phyloP scores from a whole-genome alignment of 2,329 filamentous ascomycete species.

The Alternaria triticimaculans region DNA sequence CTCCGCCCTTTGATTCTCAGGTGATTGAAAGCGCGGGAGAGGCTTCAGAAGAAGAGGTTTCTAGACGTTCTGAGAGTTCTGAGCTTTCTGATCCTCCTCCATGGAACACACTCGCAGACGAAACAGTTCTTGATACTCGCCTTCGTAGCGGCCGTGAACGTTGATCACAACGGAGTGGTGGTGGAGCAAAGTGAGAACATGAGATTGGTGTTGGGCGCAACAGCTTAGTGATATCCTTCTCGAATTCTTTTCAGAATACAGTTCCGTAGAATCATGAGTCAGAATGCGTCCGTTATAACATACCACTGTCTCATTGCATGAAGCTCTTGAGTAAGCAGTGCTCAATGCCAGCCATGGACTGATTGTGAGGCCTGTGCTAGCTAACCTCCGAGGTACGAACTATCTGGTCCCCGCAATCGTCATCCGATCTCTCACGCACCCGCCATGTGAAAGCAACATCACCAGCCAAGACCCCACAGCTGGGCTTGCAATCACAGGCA shows the following conservation, averaged over 20 bases:
- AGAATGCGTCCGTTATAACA: not conserved
- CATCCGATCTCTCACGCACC: conserved; percentile 9
- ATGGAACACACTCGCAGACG: not conserved
- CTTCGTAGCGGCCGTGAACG: not conserved
- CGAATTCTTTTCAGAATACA: not conserved
- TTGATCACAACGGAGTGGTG: not conserved
- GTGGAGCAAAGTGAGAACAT: not conserved
- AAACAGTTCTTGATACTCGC: not conserved
- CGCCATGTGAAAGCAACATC: conserved; percentile 8
- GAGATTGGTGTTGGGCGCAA: conserved; percentile 1
- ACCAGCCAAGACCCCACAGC: not conserved
- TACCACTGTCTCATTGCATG: not conserved
- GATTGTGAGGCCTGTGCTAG: not conserved
- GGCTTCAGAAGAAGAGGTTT: not conserved
- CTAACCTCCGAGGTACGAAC: conserved; percentile 17
- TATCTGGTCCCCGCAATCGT: conserved; percentile 15
- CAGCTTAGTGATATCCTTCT: conserved; percentile 8
- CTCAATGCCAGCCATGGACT: not conserved
- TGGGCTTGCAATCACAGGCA: not conserved
- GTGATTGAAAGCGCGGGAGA: not conserved
- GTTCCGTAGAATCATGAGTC: not conserved
- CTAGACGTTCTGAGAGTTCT: not conserved
- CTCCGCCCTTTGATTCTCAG: not conserved
- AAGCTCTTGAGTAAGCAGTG: not conserved
- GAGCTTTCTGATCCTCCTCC: not conserved